Conservation (phyloP, 1,284 basidiomycete species). For the Inonotus hispidus region DNA sequence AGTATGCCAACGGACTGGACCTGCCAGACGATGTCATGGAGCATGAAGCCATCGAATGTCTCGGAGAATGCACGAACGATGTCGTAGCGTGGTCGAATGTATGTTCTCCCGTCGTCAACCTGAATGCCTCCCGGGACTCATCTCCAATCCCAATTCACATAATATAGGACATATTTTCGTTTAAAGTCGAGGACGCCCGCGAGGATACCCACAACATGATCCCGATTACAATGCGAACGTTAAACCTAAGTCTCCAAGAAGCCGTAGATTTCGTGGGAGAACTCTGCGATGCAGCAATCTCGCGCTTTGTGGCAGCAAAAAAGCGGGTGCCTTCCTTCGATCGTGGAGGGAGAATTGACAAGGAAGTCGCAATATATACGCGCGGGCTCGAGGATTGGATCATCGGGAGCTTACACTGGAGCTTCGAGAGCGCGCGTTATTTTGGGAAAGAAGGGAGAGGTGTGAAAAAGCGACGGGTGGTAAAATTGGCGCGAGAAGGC, state of each 20-base stretch:
- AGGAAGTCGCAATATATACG: conserved; percentile 27
- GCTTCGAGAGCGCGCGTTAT: conserved; percentile 34
- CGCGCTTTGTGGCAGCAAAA: conserved; percentile 25
- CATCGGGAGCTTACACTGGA: conserved; percentile 30
- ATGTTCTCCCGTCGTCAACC: conserved; percentile 20
- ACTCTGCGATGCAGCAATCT: conserved; percentile 25
- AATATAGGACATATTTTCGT: conserved; percentile 46
- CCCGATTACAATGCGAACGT: conserved; percentile 25
- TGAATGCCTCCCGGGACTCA: background rate
- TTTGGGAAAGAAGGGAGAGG: conserved; percentile 32
- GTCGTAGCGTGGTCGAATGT: conserved; percentile 46
- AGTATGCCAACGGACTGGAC: conserved; percentile 44
- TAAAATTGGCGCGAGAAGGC: conserved; percentile 23
- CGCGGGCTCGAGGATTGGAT: conserved; percentile 31
- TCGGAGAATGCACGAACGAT: conserved; percentile 38
- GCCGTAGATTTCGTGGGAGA: conserved; percentile 29
- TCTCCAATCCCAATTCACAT: conserved; percentile 9
- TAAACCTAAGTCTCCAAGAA: conserved; percentile 25
- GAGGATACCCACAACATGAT: conserved; percentile 29
- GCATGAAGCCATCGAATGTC: conserved; percentile 27
- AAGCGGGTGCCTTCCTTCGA: conserved; percentile 28
- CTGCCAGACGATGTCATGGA: conserved; percentile 32
- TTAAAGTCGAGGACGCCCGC: conserved; percentile 36
- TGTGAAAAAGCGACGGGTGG: conserved; percentile 32
- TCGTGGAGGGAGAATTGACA: conserved; percentile 24